Percentiles rank a stretch among this genome's conserved stretches.
These are phyloP conservation scores for Phytophthora melonis DNA, from an alignment of 352 stramenopile genomes.

Conservation along the genomic window DNA sequence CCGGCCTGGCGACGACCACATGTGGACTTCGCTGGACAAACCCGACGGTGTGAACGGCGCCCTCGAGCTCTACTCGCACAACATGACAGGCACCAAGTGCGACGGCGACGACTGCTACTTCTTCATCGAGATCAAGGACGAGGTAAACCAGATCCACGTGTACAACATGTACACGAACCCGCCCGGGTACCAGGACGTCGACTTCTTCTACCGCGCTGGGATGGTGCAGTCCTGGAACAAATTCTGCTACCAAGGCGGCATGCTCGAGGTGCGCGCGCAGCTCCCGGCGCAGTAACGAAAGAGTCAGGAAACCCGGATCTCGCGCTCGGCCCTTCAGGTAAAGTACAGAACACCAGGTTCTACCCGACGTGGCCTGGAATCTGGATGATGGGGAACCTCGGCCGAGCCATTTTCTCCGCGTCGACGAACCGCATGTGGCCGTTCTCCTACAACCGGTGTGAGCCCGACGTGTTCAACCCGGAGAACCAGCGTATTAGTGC, in stretches of 20 bases:
- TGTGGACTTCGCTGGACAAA: constrained; percentile 95
- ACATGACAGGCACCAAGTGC: constrained; percentile 67
- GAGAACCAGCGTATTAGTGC: constrained; percentile 83
- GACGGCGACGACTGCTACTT: constrained; percentile 63
- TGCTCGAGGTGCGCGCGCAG: constrained; percentile 92
- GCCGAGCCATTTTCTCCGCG: constrained; percentile 94
- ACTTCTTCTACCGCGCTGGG: constrained; percentile 66
- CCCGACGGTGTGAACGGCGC: constrained; percentile 93
- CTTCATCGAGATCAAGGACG: constrained; percentile 49
- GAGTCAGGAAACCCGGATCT: constrained; percentile 59
- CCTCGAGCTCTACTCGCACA: constrained; percentile 92
- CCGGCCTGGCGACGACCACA: constrained; percentile 92
- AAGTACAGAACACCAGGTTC: constrained; percentile 59
- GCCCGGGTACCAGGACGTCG: constrained; percentile 50
- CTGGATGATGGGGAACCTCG: constrained; percentile 97
- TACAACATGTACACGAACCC: constrained; percentile 70
- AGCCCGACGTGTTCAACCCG: constrained; percentile 62
- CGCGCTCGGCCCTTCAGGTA: constrained; percentile 51
- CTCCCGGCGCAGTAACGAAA: constrained; percentile 80
- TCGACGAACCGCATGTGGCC: constrained; percentile 97
- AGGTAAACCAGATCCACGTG: constrained; percentile 51
- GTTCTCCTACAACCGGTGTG: constrained; percentile 94
- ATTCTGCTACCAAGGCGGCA: constrained; percentile 95
- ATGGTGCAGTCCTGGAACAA: constrained; percentile 95
- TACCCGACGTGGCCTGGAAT: constrained; percentile 95